These are phyloP conservation scores for Aspergillus sergii DNA, from an alignment of 2,329 filamentous ascomycete genomes.

Conservation along the genomic window DNA sequence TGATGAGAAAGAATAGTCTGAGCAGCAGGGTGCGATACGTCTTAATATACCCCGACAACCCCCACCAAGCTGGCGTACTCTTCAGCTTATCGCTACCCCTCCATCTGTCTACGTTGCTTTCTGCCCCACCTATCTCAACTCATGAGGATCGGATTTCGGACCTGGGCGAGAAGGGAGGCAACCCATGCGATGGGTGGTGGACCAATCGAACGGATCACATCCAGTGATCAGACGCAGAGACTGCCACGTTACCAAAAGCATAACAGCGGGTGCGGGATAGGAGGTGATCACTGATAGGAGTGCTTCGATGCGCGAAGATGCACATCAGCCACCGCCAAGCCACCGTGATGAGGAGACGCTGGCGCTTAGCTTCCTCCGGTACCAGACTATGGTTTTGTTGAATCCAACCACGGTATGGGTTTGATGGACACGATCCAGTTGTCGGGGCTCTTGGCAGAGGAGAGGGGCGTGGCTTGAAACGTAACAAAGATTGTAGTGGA, in stretches of 20 bases:
- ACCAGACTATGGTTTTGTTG: not conserved
- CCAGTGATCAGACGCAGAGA: constrained; percentile 1
- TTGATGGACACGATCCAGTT: not conserved
- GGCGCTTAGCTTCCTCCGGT: not conserved
- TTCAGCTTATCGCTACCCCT: constrained; percentile 8
- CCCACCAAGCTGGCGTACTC: constrained; percentile 2
- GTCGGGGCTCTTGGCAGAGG: not conserved
- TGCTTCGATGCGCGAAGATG: not conserved
- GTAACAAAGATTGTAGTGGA: not conserved
- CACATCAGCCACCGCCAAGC: not conserved
- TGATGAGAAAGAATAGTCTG: not conserved
- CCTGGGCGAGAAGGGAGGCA: not conserved
- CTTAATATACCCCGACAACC: constrained; percentile 7
- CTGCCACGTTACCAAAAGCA: constrained; percentile 7
- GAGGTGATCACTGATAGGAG: constrained; percentile 4
- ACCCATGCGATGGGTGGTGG: not conserved
- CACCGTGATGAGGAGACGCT: not conserved
- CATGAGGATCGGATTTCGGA: not conserved
- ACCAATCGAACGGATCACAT: not conserved
- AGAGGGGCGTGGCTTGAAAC: not conserved
- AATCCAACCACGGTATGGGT: not conserved
- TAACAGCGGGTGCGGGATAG: not conserved
- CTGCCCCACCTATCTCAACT: constrained; percentile 4
- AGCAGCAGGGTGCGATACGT: not conserved
- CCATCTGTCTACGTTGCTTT: not conserved